Base-by-base conservation (phyloP, 805 yeast species). In the Metschnikowia anglica region DNA sequence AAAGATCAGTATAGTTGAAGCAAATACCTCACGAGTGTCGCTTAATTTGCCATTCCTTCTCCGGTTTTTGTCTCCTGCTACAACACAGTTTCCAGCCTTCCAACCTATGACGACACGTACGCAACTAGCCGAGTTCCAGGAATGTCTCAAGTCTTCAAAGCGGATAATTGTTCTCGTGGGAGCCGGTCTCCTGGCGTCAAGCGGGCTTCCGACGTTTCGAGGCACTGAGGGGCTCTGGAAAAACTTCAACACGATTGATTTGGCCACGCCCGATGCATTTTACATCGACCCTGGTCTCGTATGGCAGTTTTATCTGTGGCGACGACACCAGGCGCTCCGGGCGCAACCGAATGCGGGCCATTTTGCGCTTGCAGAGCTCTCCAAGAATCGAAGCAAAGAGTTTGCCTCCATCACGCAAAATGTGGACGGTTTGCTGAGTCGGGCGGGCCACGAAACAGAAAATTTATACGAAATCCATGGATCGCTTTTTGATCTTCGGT, bases 251-350 rank as follows among this genome's bases (percentile, higher is more conserved):
- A 80, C 89, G 53, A 81, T 86, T 34, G 96, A 88, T 56, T 68
- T 89, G 33, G 96, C 96, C 6, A 88, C 96, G 0, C 96, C 95
- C 0, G 96, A 88, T 57, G 96, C 96, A 4, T 88, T 89, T 60
- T 77, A 81, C 46, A 69, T 71, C 15, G 90, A 88, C 58, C 96
- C 97, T 0, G 86, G 87, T 0, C 68, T 88, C 8, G 96, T 89
- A 6, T 88, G 97, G 97, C 91, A 86, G 58, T 88, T 85, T 55
- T 88, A 89, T 61, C 72, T 88, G 4, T 79, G 79, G 60, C 65
- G 95, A 47, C 60, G 97, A 34, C 72, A 65, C 35, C 69, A 69
- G 37, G 90, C 96, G 0, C 65, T 86, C 39, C 63, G 62, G 34
- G 88, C 91, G 0, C 61, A 56, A 37, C 96, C 96, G 0, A 88